A percentile compares a stretch with the other conserved stretches of the same genome.
phyloP scores from a whole-genome alignment of 331 rosid species.

The Phaseolus coccineus region DNA sequence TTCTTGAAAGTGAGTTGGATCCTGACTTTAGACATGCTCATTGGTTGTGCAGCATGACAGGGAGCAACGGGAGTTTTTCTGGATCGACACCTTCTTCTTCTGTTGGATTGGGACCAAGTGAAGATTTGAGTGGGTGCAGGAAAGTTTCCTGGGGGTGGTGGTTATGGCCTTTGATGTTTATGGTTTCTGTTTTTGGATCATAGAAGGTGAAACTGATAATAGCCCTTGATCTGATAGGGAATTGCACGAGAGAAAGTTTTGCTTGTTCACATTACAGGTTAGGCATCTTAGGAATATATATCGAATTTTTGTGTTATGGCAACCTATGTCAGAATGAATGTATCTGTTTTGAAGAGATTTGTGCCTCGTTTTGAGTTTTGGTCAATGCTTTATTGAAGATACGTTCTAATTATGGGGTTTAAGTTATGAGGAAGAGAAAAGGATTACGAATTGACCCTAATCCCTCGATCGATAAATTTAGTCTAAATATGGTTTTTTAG shows the following conservation, averaged over 20 bases:
- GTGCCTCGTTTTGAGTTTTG: neutral
- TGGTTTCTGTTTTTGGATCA: constrained; percentile 42
- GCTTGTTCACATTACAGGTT: constrained; percentile 37
- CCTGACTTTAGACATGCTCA: neutral
- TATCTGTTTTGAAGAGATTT: constrained; percentile 24
- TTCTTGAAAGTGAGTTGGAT: neutral
- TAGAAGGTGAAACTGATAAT: constrained; percentile 2
- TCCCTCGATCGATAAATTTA: no score
- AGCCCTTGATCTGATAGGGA: constrained; percentile 31
- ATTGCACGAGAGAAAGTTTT: constrained; percentile 33
- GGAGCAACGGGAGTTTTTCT: constrained; percentile 58
- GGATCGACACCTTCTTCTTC: constrained; percentile 55
- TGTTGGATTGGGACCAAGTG: constrained; percentile 62
- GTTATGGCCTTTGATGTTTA: constrained; percentile 61
- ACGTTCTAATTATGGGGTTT: neutral
- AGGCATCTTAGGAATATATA: constrained; percentile 39
- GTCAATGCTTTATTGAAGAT: constrained; percentile 4
- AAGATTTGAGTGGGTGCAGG: constrained; percentile 57
- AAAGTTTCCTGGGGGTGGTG: constrained; percentile 44
- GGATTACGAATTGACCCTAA: no score
- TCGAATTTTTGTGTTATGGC: constrained; percentile 29
- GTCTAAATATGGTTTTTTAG: no score
- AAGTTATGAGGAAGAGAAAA: neutral
- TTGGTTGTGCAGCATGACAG: constrained; percentile 56
- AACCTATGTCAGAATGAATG: constrained; percentile 6